Percentiles rank a stretch among this genome's conserved stretches.
These are phyloP conservation scores for Butyriboletus regius DNA, from an alignment of 1,284 basidiomycete species.

Conservation along the genomic window DNA sequence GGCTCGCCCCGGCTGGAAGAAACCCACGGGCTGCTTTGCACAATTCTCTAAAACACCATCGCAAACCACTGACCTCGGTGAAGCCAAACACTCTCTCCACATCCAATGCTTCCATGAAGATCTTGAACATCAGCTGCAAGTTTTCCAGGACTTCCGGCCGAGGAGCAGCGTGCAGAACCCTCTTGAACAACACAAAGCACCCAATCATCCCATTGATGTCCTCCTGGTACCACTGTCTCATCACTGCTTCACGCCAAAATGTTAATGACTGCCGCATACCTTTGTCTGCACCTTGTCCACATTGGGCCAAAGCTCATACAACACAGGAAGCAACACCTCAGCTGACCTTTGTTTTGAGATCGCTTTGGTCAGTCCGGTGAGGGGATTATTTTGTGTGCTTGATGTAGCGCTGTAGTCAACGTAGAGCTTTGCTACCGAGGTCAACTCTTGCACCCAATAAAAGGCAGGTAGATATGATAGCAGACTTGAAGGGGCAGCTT, in stretches of 20 bases:
- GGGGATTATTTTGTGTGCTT: conserved; percentile 22
- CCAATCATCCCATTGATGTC: conserved; percentile 35
- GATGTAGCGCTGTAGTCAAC: conserved; percentile 39
- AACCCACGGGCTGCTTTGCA: neutral
- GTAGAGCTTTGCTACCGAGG: conserved; percentile 50
- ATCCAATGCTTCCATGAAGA: conserved; percentile 78
- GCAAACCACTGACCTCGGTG: conserved; percentile 30
- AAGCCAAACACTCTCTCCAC: conserved; percentile 35
- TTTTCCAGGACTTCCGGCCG: conserved; percentile 62
- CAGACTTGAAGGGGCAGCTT: conserved; percentile 44
- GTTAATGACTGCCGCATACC: conserved; percentile 29
- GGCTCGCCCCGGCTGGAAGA: conserved; percentile 46
- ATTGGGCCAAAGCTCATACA: conserved; percentile 53
- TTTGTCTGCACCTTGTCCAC: conserved; percentile 29
- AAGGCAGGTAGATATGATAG: conserved; percentile 62
- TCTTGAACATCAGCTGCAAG: conserved; percentile 68
- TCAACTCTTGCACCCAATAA: conserved; percentile 59
- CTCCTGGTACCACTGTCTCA: conserved; percentile 10
- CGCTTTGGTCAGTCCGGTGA: conserved; percentile 44
- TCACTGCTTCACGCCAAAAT: neutral
- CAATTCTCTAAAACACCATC: neutral
- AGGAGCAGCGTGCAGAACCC: conserved; percentile 58
- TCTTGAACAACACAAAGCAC: conserved; percentile 65
- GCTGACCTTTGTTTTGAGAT: conserved; percentile 65
- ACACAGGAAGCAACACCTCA: conserved; percentile 58